Percentiles rank a stretch among this genome's conserved stretches.
Evolutionary conservation across 2,329 filamentous ascomycete genomes (phyloP).

Genomic region (Colletotrichum tropicale): DNA sequence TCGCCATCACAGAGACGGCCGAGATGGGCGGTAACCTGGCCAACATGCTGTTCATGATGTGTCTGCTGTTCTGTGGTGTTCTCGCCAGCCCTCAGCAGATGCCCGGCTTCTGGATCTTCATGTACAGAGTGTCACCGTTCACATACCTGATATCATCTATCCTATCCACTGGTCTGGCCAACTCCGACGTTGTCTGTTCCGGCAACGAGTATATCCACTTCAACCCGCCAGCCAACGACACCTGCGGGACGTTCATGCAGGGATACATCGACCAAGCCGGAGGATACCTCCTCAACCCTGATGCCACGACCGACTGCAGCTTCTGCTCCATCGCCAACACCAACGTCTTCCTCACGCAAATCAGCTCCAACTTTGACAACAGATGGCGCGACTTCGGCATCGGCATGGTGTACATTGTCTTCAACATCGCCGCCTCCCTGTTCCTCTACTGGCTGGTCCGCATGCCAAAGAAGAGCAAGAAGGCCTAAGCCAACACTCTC

Average conservation of each 20-base stretch:
- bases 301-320: constrained; percentile 45
- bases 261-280: constrained; percentile 45
- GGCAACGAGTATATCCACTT: constrained; percentile 57
- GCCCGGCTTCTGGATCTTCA: constrained; percentile 74
- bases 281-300: constrained; percentile 51
- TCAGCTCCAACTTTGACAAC: constrained; percentile 49
- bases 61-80: constrained; percentile 64
- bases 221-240: constrained; percentile 45
- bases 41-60: constrained; percentile 60
- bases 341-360: constrained; percentile 39
- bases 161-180: constrained; percentile 38
- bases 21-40: constrained; percentile 69
- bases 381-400: constrained; percentile 62
- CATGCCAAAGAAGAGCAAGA: constrained; percentile 31
- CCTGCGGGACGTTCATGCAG: constrained; percentile 54
- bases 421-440: constrained; percentile 52
- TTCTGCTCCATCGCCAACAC: constrained; percentile 44
- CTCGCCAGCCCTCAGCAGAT: constrained; percentile 60
- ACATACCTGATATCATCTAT: constrained; percentile 72
- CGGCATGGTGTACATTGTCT: constrained; percentile 54
- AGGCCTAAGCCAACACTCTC: not conserved
- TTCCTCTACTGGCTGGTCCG: constrained; percentile 51
- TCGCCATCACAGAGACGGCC: constrained; percentile 67
- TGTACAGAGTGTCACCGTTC: constrained; percentile 72
- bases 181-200: constrained; percentile 26